A percentile compares a stretch with the other conserved stretches of the same genome.
These are phyloP conservation scores for Metschnikowia cerradonensis DNA, from an alignment of 805 yeast species.

Conservation along the genomic window DNA sequence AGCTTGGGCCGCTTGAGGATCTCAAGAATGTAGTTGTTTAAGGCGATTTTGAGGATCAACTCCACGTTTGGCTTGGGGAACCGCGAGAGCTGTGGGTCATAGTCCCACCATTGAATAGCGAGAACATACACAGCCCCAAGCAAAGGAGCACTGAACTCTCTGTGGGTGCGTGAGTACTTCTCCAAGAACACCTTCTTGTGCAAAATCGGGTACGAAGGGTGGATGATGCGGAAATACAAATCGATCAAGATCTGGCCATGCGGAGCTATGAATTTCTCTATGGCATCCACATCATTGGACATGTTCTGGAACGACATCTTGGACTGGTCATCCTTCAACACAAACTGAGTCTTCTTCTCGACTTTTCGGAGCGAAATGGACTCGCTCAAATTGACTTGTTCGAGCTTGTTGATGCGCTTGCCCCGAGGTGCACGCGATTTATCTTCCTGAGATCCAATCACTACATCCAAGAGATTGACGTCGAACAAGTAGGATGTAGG, in stretches of 20 bases:
- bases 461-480: constrained; percentile 57
- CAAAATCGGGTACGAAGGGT: constrained; percentile 86
- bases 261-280: constrained; percentile 85
- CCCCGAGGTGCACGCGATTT: constrained; percentile 6
- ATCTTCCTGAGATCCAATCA: constrained; percentile 38
- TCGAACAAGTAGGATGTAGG: constrained; percentile 80
- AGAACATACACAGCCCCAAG: constrained; percentile 86
- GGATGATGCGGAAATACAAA: constrained; percentile 78
- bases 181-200: constrained; percentile 91
- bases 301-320: constrained; percentile 64
- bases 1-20: constrained; percentile 82
- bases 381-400: constrained; percentile 71
- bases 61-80: constrained; percentile 76
- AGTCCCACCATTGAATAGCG: constrained; percentile 94
- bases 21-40: constrained; percentile 70
- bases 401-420: constrained; percentile 48
- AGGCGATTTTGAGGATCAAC: constrained; percentile 40
- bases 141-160: constrained; percentile 88
- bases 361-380: constrained; percentile 73
- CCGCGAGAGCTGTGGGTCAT: constrained; percentile 70
- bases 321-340: constrained; percentile 75
- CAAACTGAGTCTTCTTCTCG: constrained; percentile 68
- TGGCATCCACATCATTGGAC: constrained; percentile 74
- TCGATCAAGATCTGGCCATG: constrained; percentile 81
- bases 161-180: constrained; percentile 83